Evolutionary conservation across 2,329 filamentous ascomycete genomes (phyloP), one percentile per base, ranked within the genome.

Genomic region (Xylariomycetidae sp.): DNA sequence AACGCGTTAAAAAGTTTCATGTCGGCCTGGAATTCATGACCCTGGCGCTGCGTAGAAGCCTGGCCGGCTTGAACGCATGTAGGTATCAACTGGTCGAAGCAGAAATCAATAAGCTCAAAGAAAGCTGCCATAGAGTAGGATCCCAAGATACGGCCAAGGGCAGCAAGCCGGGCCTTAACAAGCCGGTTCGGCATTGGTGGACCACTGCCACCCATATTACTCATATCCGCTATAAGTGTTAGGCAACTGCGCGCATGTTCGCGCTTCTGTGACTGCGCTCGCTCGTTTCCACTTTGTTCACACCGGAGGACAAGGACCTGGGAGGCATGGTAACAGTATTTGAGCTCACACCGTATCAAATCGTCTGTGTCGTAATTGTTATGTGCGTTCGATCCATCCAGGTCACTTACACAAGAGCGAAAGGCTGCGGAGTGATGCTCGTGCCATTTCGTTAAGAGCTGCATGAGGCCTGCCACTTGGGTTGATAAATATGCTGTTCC

Each of bases 241-340:
- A 47, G 40, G 13, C 44, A 39, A 6, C 35, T 30, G 23, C 44
- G 44, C 5, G 40, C 36, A 22, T 40, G 36, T 5, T 41, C 30
- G 11, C 22, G 33, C 30, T 43, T 33, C 16, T 30, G 31, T 7
- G 19, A 16, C 18, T 32, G 31, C 17, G 28, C 31, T 6, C 31
- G 17, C 19, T 43, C 39, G 18, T 33, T 37, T 16, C n/a, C n/a
- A n/a, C n/a, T 30, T 17, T 35, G 32, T 11, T 46, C 44, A 18
- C 34, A 38, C 7, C 36, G 37, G 6, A 48, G 37, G n/a, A 38
- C 29, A 7, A 48, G 39, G 4, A 48, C 34, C 28, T 45, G 41
- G 11, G 45, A 43, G 14, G 46, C 37, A n/a, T 39, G 44, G 19
- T 41, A 45, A 4, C 43, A 38, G 15, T 48, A 48, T 1, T 29